Evolutionary conservation across 768 basidiomycete genomes (phyloP), one percentile per base, ranked within the genome.

Genomic region (Mycena maculata): DNA sequence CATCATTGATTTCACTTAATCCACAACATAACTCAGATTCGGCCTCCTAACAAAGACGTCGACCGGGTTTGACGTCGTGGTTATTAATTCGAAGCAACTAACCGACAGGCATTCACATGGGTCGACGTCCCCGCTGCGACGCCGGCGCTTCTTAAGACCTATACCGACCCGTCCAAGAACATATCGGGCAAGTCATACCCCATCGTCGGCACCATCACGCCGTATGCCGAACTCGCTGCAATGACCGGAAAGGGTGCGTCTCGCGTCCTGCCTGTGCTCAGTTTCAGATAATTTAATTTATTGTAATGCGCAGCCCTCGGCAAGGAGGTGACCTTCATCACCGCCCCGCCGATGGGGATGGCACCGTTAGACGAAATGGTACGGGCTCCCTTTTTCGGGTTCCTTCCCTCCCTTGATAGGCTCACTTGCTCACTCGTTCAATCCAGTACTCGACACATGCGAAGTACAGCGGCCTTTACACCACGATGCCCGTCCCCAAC

Each of bases 301-400:
- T 25, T 39, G 27, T 49, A 12, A 38, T 39, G 27, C 8, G 22
- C 12, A 57, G 63, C 27, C 18, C 48, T 59, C 23, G 64, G 64
- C 2, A 41, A 31, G 15, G 57, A 65, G 22, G 64, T 65, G 4
- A 65, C 57, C 1, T 65, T 58, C 39, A 59, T 42, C 15, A 50
- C 49, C 64, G 10, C 16, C 1, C 53, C 59, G 18, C 16, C 65
- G 0, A n/a, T 5, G 7, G 65, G 59, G 8, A n/a, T 45, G 9
- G n/a, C 10, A 8, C 7, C 1, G 13, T 2, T 53, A 0, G 53
- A 66, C 18, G 44, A 56, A 27, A 66, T 66, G 65, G 65, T 66
- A 42, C 1, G 64, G 28, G 11, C 10, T 7, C 30, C 18, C 28
- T 42, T 42, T 9, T 16, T 16, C 16, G 8, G 9, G 18, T 42